phyloP scores from a whole-genome alignment of 1,139 yeast species.

The Nakaseomyces bracarensis region DNA sequence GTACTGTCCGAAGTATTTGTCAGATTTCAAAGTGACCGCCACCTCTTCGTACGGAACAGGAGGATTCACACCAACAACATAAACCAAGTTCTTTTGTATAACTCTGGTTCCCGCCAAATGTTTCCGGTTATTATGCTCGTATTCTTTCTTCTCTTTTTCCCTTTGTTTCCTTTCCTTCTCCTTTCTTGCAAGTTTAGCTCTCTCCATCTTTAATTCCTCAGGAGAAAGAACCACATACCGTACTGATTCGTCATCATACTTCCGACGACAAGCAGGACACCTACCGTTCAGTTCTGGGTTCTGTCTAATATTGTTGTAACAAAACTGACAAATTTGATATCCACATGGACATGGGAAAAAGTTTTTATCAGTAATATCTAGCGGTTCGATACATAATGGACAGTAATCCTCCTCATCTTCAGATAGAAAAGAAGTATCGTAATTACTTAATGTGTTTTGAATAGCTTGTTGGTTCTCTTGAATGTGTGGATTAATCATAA shows the following conservation, averaged over 20 bases:
- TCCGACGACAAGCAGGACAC: constrained; percentile 96
- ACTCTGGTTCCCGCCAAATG: constrained; percentile 96
- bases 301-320: constrained; percentile 91
- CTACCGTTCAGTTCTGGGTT: constrained; percentile 92
- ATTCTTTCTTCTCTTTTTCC: constrained; percentile 88
- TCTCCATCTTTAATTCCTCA: constrained; percentile 77
- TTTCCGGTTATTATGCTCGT: constrained; percentile 79
- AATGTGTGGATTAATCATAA: constrained; percentile 25
- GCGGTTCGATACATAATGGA: constrained; percentile 94
- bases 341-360: constrained; percentile 99
- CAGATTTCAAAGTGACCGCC: constrained; percentile 75
- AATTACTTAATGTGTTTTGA: constrained; percentile 26
- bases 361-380: constrained; percentile 92
- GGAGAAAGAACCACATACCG: constrained; percentile 76
- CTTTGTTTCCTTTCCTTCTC: constrained; percentile 81
- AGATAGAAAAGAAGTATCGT: constrained; percentile 30
- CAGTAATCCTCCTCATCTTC: constrained; percentile 37
- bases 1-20: constrained; percentile 94
- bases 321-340: constrained; percentile 95
- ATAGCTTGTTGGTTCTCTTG: constrained; percentile 26
- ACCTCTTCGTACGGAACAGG: constrained; percentile 79
- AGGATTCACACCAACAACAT: constrained; percentile 92
- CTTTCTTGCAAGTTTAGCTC: constrained; percentile 67
- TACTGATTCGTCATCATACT: constrained; percentile 87
- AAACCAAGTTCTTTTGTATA: constrained; percentile 92